Conservation (phyloP, 225 moss, liverwort and hornwort species). For the Sphagnum contortum region DNA sequence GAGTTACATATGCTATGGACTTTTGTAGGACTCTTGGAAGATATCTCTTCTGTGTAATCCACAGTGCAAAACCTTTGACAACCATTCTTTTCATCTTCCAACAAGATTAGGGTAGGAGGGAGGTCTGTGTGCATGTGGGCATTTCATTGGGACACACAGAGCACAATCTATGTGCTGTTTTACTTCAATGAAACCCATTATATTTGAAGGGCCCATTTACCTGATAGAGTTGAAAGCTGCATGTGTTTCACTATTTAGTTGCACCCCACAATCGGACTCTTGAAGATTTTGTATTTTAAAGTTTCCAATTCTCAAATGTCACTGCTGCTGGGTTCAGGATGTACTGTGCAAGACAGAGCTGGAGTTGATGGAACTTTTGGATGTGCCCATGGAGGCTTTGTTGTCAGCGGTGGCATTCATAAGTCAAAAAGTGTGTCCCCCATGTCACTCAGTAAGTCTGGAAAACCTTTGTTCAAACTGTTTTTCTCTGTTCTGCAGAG, state of each 20-base stretch:
- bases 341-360: conserved; percentile 61
- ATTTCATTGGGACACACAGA: not conserved
- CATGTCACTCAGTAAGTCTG: conserved; percentile 38
- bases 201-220: not conserved
- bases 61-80: no score
- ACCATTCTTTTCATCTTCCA: no score
- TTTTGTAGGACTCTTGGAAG: no score
- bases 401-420: conserved; percentile 42
- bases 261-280: not conserved
- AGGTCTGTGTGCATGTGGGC: no score
- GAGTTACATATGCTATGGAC: no score
- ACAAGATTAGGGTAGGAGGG: no score
- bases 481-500: not conserved
- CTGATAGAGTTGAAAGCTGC: not conserved
- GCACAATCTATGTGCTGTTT: not conserved
- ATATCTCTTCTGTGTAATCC: no score
- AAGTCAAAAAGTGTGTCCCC: conserved; percentile 51
- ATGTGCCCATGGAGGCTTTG: conserved; percentile 48
- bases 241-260: not conserved
- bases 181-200: not conserved
- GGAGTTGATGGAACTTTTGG: conserved; percentile 70
- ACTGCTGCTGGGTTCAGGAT: conserved; percentile 19
- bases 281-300: not conserved
- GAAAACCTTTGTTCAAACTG: not conserved
- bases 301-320: no score